Evolutionary conservation across 179 eudicot genomes (phyloP).

Genomic region (Dionaea muscipula): DNA sequence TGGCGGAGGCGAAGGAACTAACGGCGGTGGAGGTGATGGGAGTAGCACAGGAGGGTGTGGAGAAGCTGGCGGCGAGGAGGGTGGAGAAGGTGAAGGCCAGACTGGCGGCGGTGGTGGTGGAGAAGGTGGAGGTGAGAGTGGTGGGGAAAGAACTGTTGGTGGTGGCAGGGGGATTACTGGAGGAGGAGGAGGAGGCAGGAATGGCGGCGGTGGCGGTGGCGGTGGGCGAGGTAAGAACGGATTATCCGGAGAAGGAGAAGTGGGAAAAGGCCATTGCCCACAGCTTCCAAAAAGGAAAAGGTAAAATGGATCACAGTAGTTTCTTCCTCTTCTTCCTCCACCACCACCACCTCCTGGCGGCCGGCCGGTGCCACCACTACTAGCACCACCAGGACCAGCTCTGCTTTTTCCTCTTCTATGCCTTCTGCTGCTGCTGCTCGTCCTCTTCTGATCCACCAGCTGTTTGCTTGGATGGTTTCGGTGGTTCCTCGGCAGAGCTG

Average conservation of each 20-base stretch:
- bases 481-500: background rate
- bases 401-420: constrained; percentile 6
- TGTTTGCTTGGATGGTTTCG: constrained; percentile 6
- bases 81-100: background rate
- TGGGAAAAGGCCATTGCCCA: constrained; percentile 50
- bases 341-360: constrained; percentile 12
- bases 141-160: background rate
- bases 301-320: constrained; percentile 43
- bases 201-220: constrained; percentile 13
- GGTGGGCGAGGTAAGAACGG: constrained; percentile 26
- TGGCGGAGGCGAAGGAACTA: background rate
- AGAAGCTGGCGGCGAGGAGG: background rate
- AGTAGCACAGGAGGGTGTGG: background rate
- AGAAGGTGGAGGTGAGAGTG: background rate
- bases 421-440: constrained; percentile 8
- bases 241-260: constrained; percentile 33
- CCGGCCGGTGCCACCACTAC: constrained; percentile 7
- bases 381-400: constrained; percentile 2
- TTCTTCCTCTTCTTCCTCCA: constrained; percentile 13
- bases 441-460: constrained; percentile 12
- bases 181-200: background rate
- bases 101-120: background rate
- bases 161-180: background rate
- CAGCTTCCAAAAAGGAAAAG: constrained; percentile 30
- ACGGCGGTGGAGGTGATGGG: background rate